phyloP scores from a whole-genome alignment of 2,329 filamentous ascomycete species.

The Hypoxylon sp. region DNA sequence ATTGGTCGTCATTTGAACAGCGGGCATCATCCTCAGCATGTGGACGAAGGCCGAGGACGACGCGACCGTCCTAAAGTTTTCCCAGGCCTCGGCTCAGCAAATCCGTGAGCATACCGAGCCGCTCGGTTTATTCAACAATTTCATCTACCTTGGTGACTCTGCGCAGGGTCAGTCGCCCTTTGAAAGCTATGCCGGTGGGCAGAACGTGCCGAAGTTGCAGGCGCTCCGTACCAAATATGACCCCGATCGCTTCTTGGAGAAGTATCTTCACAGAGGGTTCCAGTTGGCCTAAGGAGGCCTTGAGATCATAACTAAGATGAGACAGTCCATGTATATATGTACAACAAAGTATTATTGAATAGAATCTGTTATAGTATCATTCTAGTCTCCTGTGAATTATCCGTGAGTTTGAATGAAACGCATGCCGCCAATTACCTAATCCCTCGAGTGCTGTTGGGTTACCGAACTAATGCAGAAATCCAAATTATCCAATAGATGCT shows the following conservation, averaged over 20 bases:
- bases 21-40: constrained; percentile 32
- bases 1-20: constrained; percentile 2
- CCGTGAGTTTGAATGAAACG: background rate
- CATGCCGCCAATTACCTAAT: background rate
- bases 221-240: constrained; percentile 35
- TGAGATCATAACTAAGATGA: background rate
- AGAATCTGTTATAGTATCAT: background rate
- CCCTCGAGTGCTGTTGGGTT: background rate
- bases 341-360: background rate
- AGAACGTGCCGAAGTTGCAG: constrained; percentile 24
- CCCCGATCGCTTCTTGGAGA: constrained; percentile 27
- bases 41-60: constrained; percentile 36
- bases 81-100: constrained; percentile 10
- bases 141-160: constrained; percentile 38
- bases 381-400: background rate
- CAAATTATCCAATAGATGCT: background rate
- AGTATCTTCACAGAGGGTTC: constrained; percentile 34
- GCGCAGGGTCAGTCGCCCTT: constrained; percentile 29
- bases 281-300: constrained; percentile 9
- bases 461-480: background rate
- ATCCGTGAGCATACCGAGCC: constrained; percentile 21
- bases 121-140: constrained; percentile 32
- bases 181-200: constrained; percentile 28
- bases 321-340: background rate
- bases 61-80: constrained; percentile 22